Evolutionary conservation across 2,329 filamentous ascomycete genomes (phyloP), one percentile per base, ranked within the genome.

Genomic region (Leptographium galeiforme): DNA sequence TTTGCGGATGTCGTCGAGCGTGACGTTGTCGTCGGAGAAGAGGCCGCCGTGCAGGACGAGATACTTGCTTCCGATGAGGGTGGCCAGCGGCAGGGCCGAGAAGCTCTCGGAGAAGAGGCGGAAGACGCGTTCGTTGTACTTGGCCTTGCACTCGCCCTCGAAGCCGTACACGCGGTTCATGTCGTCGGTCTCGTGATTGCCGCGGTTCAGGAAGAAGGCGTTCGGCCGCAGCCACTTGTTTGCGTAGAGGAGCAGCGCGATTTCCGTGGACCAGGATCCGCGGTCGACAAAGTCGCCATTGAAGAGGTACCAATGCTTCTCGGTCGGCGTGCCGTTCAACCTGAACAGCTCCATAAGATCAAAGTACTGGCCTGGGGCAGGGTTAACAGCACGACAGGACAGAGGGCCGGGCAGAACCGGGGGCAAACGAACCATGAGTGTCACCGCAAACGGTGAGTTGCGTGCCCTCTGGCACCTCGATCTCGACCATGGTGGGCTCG

Each of bases 161-260:
- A 98, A 98, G 18, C 93, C 93, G 66, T 98, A 98, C 52, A 93
- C 90, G 60, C 89, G 83, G 75, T 98, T 98, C 93, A 98, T 98
- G 69, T 96, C 91, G 66, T 97, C 91, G 49, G 93, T 97, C 72
- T 98, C 93, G 71, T 98, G 93, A 70, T 98, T 98, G 61, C 93
- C 93, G 57, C 93, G 83, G 75, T 98, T 98, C 59, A 98, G 74
- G 79, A 95, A 97, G 76, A 98, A 91, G 53, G 76, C 81, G 45
- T 82, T 79, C 8, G 93, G 93, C 53, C 87, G 82, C 62, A 97
- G 70, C 91, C 89, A 95, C 74, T 98, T 98, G 77, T 95, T 95
- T 46, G 91, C 87, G 68, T 96, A 98, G 19, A 98, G 76, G 12
- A 96, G 75, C 48, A 98, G 76, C 12, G 89, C 91, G 61, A 98